phyloP scores from a whole-genome alignment of 2,329 filamentous ascomycete genomes.

The Coniochaeta sp. region DNA sequence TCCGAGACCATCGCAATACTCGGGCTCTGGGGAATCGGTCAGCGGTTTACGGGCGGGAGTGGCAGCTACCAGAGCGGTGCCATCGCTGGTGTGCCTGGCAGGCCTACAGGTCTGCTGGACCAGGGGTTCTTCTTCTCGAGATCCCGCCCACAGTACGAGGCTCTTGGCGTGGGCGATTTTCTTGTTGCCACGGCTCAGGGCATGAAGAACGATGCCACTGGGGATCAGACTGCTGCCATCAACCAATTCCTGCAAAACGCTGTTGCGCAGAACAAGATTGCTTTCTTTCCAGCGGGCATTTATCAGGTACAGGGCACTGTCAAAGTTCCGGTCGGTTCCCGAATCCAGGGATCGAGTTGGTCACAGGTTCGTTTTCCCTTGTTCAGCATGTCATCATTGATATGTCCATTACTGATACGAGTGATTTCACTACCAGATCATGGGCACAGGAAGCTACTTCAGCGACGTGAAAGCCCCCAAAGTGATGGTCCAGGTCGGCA shows the following conservation, averaged over 20 bases:
- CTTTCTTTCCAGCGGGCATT: slow-evolving; percentile 20
- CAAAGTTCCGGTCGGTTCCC: slow-evolving; percentile 50
- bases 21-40: slow-evolving; percentile 9
- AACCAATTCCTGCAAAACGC: slow-evolving; percentile 14
- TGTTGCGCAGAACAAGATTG: slow-evolving; percentile 2
- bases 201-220: slow-evolving; percentile 25
- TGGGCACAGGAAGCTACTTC: slow-evolving; percentile 53
- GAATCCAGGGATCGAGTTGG: slow-evolving; percentile 65
- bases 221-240: slow-evolving; percentile 17
- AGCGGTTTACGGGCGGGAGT: background rate
- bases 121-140: slow-evolving; percentile 15
- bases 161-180: slow-evolving; percentile 3
- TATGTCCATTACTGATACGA: too few species aligned
- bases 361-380: slow-evolving; percentile 29
- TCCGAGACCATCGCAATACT: background rate
- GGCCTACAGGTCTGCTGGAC: slow-evolving; percentile 7
- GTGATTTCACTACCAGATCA: too few species aligned
- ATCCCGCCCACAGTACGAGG: slow-evolving; percentile 28
- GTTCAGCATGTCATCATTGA: too few species aligned
- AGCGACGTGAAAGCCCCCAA: slow-evolving; percentile 52
- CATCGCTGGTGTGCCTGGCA: slow-evolving; percentile 8
- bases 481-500: slow-evolving; percentile 59
- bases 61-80: background rate
- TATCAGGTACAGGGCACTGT: slow-evolving; percentile 22
- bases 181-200: slow-evolving; percentile 7